Evolutionary conservation across 192 early-diverging fungal species (phyloP), one percentile per base, ranked within the genome.

Genomic region (Backusella parvicylindrica): DNA sequence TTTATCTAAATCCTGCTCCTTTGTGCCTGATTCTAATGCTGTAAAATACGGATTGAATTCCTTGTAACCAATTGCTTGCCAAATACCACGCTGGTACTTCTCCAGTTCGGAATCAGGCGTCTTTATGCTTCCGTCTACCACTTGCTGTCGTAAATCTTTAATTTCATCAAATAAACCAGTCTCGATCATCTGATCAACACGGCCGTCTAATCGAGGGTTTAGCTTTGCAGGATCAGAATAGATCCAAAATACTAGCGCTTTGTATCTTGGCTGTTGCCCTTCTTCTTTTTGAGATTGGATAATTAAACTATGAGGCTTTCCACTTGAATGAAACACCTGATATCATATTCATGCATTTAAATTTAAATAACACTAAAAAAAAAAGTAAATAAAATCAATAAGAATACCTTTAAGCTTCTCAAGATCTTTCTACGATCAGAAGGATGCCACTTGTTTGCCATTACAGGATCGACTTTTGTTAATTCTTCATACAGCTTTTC

Each of bases 381-480:
- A 28, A 6, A 15, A 18, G 23, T 18, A 11, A 23, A 21, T 16
- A 0, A 68, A 1, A 13, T 12, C 21, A 21, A 26, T 12, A 38
- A 49, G 21, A 41, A 1, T 30, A 99, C 94, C 83, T 98, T 88
- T 23, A 99, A 78, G 60, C 92, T 94, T 32, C 96, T 85, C 12
- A 91, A 83, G n/a, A 97, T 90, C 70, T 94, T 98, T 60, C 98
- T 81, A 64, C 87, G 86, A 75, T 98, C 95, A 70, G 93, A 92
- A 2, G 90, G 87, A 80, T 98, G 97, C 96, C 98, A 97, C 30
- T 88, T 89, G 50, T 88, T 88, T 1, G 95, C 94, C 94, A 97
- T 97, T 6, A 86, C 77, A 4, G 96, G 93, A 80, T 98, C 97
- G 0, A 95, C 86, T 26, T 78, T 68, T 66, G 84, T 71, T 28